Conservation (phyloP, 1,284 basidiomycete species). For the Clitocybe nebularis region DNA sequence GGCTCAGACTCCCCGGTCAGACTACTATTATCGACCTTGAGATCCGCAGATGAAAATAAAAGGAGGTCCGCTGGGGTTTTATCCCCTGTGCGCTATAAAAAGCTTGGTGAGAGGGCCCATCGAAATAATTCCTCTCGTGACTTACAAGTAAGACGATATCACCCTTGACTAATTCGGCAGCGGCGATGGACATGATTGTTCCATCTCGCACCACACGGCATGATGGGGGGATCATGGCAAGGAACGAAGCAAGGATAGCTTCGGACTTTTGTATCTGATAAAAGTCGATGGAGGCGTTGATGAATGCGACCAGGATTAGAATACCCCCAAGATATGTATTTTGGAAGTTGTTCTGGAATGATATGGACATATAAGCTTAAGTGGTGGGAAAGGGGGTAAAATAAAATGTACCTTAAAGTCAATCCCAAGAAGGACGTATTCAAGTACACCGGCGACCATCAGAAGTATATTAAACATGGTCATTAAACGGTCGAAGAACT, state of each 20-base stretch:
- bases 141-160: constrained; percentile 62
- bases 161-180: constrained; percentile 63
- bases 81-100: constrained; percentile 53
- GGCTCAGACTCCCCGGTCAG: constrained; percentile 70
- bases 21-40: constrained; percentile 70
- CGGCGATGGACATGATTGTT: constrained; percentile 51
- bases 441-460: constrained; percentile 58
- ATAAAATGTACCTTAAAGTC: constrained; percentile 47
- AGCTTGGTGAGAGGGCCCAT: too few species aligned
- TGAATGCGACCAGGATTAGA: constrained; percentile 63
- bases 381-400: constrained; percentile 1
- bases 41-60: constrained; percentile 53
- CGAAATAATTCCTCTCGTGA: too few species aligned
- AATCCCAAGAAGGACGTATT: constrained; percentile 61
- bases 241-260: constrained; percentile 65
- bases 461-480: constrained; percentile 70
- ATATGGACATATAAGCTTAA: constrained; percentile 5
- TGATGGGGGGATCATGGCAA: constrained; percentile 68
- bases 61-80: constrained; percentile 68
- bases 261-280: constrained; percentile 71
- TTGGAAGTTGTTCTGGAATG: constrained; percentile 49
- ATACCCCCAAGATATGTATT: constrained; percentile 70
- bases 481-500: constrained; percentile 61
- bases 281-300: constrained; percentile 69
- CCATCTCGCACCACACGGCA: constrained; percentile 64